Base-by-base conservation (phyloP, 371 early-diverging fungal genomes). In the Mucor racemosus region DNA sequence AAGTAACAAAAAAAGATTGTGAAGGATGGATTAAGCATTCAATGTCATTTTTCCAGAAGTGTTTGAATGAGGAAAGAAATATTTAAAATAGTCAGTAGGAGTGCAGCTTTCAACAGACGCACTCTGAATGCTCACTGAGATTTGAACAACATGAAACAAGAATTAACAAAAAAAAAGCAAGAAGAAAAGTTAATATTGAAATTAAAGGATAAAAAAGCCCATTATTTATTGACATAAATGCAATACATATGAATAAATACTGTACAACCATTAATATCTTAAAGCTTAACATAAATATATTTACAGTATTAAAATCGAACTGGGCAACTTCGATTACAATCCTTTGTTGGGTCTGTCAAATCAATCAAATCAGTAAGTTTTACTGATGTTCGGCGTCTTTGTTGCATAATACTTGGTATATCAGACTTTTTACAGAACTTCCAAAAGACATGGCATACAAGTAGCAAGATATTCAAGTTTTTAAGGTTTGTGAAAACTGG, bases 341-440 rank as follows among this genome's bases (percentile, higher is more conserved):
- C 66, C 59, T 66, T 66, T 60, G 42, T 65, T 55, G 60, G 66
- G 59, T 66, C 66, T 60, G 60, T 66, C 66, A 60, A 50, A 59
- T 54, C 41, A 53, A 66, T 60, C 59, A 66, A 60, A 64, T 64
- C 64, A 64, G 57, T 64, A 56, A 64, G 57, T 64, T 64, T 64
- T 64, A 64, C 64, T 64, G 57, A 64, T 62, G 63, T 62, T 62
- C 63, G 63, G 53, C 40, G 55, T 61, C 61, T 61, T 61, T 60
- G 60, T 60, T 61, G 61, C 50, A 61, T 50, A 50, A 50, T 61
- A 61, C 61, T 61, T 61, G 61, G 61, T 61, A 61, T 61, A 61
- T 61, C 61, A 35, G 50, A 61, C 50, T 61, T 61, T 61, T 61
- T 53, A 53, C 58, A 58, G 39, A 44, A 65, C 58, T 58, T 65